Evolutionary conservation across 2,329 filamentous ascomycete genomes (phyloP).

Genomic region (Alternaria ethzedia): DNA sequence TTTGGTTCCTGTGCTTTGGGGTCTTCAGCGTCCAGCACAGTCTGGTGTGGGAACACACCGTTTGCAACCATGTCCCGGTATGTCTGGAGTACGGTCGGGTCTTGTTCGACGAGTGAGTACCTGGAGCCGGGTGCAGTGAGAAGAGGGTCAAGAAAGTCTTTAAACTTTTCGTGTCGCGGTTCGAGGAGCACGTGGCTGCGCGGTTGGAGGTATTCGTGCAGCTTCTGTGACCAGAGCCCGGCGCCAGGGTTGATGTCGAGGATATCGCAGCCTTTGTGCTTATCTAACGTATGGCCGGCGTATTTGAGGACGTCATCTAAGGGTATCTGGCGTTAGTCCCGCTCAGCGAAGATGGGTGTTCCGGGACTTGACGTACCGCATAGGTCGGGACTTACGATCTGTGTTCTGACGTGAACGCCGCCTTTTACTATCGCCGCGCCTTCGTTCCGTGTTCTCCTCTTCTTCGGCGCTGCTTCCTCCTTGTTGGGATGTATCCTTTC

Average conservation of each 20-base stretch:
- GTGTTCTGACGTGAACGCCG: constrained; percentile 26
- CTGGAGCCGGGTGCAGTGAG: constrained; percentile 49
- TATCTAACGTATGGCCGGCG: constrained; percentile 70
- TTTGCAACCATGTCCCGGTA: constrained; percentile 62
- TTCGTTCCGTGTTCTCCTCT: neutral
- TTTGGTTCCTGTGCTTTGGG: constrained; percentile 63
- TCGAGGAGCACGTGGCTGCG: constrained; percentile 86
- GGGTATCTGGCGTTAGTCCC: constrained; percentile 11
- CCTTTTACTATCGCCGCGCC: neutral
- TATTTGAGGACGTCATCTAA: constrained; percentile 73
- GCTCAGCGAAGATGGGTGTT: constrained; percentile 1
- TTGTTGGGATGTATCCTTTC: constrained; percentile 13
- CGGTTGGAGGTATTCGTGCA: constrained; percentile 77
- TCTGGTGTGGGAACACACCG: constrained; percentile 63
- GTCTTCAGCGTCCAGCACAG: constrained; percentile 46
- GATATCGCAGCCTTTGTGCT: constrained; percentile 80
- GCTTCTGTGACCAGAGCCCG: constrained; percentile 77
- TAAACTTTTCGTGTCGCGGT: constrained; percentile 65
- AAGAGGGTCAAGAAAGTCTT: constrained; percentile 62
- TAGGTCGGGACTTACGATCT: constrained; percentile 53
- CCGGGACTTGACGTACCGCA: constrained; percentile 50
- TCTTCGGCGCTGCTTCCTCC: constrained; percentile 7
- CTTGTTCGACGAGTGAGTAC: constrained; percentile 55
- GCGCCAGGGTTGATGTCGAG: constrained; percentile 84
- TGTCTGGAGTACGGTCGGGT: constrained; percentile 32